Percentiles rank a stretch among this genome's conserved stretches.
phyloP scores from a whole-genome alignment of 2,329 filamentous ascomycete species.

The Chaetothyriales sp. region DNA sequence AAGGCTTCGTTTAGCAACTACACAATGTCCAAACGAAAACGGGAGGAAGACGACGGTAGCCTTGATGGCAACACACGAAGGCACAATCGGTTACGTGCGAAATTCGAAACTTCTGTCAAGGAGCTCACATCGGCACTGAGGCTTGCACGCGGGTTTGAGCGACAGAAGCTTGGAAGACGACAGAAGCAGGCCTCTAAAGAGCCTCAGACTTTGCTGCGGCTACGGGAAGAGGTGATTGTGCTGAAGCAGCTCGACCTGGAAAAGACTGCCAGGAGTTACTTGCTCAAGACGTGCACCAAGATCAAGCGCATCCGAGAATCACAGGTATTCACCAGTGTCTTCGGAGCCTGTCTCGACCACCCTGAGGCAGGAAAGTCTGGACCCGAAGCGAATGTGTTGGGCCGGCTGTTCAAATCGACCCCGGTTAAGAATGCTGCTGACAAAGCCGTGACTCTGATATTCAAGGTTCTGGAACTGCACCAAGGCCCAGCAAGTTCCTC shows the following conservation, averaged over 20 bases:
- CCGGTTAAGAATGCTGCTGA: slow-evolving; percentile 43
- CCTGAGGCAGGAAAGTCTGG: slow-evolving; percentile 29
- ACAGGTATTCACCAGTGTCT: slow-evolving; percentile 32
- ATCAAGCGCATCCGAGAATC: slow-evolving; percentile 44
- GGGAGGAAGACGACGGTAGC: slow-evolving; percentile 6
- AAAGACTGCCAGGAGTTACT: slow-evolving; percentile 37
- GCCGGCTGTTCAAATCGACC: slow-evolving; percentile 46
- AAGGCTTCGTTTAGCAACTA: not conserved
- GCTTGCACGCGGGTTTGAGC: slow-evolving; percentile 46
- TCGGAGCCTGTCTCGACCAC: slow-evolving; percentile 24
- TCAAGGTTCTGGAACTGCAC: slow-evolving; percentile 24
- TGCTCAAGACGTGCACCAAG: slow-evolving; percentile 43
- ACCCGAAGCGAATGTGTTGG: slow-evolving; percentile 44
- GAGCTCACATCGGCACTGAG: slow-evolving; percentile 41
- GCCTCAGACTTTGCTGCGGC: slow-evolving; percentile 17
- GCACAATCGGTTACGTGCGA: slow-evolving; percentile 27
- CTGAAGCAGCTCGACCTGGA: slow-evolving; percentile 32
- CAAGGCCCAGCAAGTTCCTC: slow-evolving; percentile 1
- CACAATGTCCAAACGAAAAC: slow-evolving; percentile 19
- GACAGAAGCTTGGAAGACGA: slow-evolving; percentile 48
- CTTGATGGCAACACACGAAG: slow-evolving; percentile 6
- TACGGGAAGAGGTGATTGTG: slow-evolving; percentile 6
- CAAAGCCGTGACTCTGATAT: slow-evolving; percentile 30
- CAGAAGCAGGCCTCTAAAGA: slow-evolving; percentile 42
- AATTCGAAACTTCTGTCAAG: slow-evolving; percentile 38